Percentiles rank a stretch among this genome's conserved stretches.
Conservation (phyloP, 495 filamentous ascomycete genomes). For the Rhizodiscina lignyota region DNA sequence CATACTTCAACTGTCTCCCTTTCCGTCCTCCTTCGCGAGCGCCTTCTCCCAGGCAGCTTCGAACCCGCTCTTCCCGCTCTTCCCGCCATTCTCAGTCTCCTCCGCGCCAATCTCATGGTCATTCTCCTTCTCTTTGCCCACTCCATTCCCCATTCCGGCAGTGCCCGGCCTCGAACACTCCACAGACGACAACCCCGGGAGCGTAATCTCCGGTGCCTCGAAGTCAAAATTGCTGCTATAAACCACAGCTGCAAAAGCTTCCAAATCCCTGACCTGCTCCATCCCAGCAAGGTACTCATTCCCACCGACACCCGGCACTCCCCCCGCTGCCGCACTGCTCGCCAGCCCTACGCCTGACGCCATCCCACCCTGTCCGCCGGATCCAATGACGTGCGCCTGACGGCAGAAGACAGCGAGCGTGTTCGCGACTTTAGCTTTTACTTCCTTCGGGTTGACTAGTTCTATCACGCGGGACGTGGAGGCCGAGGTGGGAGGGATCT, state of each 20-base stretch:
- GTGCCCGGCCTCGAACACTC: conserved; percentile 6
- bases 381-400: conserved; percentile 80
- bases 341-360: conserved; percentile 7
- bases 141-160: conserved; percentile 3
- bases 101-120: conserved; percentile 16
- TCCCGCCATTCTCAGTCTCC: conserved; percentile 25
- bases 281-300: conserved; percentile 72
- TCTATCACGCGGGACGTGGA: conserved; percentile 27
- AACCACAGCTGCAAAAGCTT: conserved; percentile 85
- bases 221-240: conserved; percentile 87
- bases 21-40: conserved; percentile 9
- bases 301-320: conserved; percentile 35
- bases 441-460: conserved; percentile 17
- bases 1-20: too few relatives aligned
- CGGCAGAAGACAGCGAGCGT: conserved; percentile 71
- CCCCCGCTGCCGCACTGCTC: conserved; percentile 3
- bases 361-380: conserved; percentile 4
- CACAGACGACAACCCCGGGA: conserved; percentile 9
- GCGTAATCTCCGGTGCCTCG: conserved; percentile 24
- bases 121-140: conserved; percentile 3
- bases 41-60: conserved; percentile 54
- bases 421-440: conserved; percentile 70
- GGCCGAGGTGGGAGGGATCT: conserved; percentile 28
- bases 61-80: conserved; percentile 28
- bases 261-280: conserved; percentile 72